These are phyloP conservation scores for Paraconiothyrium sp. DNA, from an alignment of 2,329 filamentous ascomycete genomes.

Conservation along the genomic window DNA sequence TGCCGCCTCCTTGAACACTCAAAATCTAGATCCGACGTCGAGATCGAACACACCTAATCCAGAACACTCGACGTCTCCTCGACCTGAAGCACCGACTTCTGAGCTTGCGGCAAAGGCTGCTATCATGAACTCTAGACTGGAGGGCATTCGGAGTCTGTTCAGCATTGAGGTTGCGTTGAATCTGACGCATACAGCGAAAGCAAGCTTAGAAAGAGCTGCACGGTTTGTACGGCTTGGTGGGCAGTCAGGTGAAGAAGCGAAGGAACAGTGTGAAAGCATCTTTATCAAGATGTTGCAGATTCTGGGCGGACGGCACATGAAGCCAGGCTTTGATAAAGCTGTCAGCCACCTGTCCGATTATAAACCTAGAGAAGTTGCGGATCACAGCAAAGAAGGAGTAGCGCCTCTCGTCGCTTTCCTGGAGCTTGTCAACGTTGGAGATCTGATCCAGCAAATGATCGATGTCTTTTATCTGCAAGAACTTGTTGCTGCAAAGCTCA, in stretches of 20 bases:
- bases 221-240: constrained; percentile 84
- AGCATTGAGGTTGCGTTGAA: constrained; percentile 94
- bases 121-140: constrained; percentile 91
- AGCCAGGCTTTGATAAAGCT: constrained; percentile 91
- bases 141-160: constrained; percentile 94
- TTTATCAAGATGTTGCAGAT: constrained; percentile 87
- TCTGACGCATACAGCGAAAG: constrained; percentile 87
- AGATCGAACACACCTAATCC: constrained; percentile 51
- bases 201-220: constrained; percentile 84
- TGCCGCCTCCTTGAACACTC: constrained; percentile 35
- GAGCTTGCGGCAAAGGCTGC: constrained; percentile 97
- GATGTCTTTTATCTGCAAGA: constrained; percentile 99
- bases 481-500: constrained; percentile 80
- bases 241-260: constrained; percentile 81
- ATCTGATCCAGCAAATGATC: constrained; percentile 98
- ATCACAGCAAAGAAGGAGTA: constrained; percentile 76
- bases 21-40: constrained; percentile 42
- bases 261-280: constrained; percentile 87
- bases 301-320: constrained; percentile 86
- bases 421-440: constrained; percentile 96
- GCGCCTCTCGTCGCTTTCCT: constrained; percentile 94
- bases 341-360: constrained; percentile 91
- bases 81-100: constrained; percentile 77
- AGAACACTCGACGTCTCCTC: constrained; percentile 50
- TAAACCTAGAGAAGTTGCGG: constrained; percentile 83